Evolutionary conservation across 257 asterid genomes (phyloP), one percentile per base, ranked within the genome.

Genomic region (Nicotiana noctiflora): DNA sequence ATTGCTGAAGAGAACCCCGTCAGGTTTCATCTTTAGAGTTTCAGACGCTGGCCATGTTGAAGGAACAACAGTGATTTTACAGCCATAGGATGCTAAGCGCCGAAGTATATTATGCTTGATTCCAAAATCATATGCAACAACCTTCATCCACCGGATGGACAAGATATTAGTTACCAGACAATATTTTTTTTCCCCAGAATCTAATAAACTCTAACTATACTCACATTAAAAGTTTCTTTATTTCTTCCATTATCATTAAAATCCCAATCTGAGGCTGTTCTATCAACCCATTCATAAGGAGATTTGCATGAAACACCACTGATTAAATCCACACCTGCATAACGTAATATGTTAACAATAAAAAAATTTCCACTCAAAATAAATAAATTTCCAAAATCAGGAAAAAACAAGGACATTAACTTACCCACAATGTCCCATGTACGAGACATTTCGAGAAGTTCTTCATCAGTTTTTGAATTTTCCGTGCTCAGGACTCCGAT

Each of bases 101-200:
- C 95, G 89, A 21, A 95, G 94, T 81, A 93, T 95, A 80, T 95
- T 95, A n/a, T 91, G 95, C 84, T 95, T 95, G 85, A 95, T 89
- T n/a, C 99, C 99, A 86, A 92, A 95, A 88, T 95, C 99, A 89
- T 93, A 95, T 53, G 96, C 99, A 79, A 93, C 94, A 64, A 95
- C 99, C 98, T 95, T 85, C 87, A 88, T 76, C 62, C 67, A 81
- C 19, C 75, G 59, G 57, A 37, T 44, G 19, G 79, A 76, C 12
- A 53, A 60, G 21, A 55, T 56, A 79, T 82, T 25, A 86, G 63
- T 55, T 49, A 72, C 52, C 75, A 77, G 29, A 70, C 83, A 77
- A 75, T 13, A 23, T 78, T 56, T 77, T 79, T 75, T 37, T 32
- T 37, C 17, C 14, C 4, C 14, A 21, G 60, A 72, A 72, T 72